Evolutionary conservation across 768 basidiomycete genomes (phyloP).

Genomic region (Tulasnella calospora): DNA sequence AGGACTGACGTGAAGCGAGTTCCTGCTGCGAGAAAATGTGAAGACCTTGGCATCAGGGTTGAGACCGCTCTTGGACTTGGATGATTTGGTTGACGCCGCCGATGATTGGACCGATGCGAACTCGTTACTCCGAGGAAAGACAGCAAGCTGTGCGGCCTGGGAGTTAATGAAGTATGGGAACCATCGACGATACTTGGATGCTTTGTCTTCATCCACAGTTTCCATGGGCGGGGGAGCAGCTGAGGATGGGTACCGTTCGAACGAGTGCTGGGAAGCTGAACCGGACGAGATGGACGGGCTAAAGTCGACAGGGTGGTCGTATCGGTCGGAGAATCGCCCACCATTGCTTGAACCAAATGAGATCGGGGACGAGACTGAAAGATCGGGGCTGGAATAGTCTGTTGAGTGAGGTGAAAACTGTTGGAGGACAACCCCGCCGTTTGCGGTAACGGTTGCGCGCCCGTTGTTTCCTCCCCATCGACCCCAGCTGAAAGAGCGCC

Average conservation of each 20-base stretch:
- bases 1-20: constrained; percentile 10
- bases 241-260: constrained; percentile 20
- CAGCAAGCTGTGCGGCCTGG: constrained; percentile 14
- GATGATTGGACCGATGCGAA: constrained; percentile 27
- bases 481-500: constrained; percentile 29
- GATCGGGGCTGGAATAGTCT: not conserved
- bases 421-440: not conserved
- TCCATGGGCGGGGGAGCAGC: constrained; percentile 19
- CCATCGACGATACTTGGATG: constrained; percentile 20
- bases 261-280: constrained; percentile 17
- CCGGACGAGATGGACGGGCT: not conserved
- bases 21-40: constrained; percentile 41
- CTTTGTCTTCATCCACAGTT: constrained; percentile 18
- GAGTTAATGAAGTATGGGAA: constrained; percentile 24
- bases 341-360: not conserved
- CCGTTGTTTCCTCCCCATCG: constrained; percentile 27
- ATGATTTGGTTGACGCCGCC: constrained; percentile 5
- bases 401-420: not conserved
- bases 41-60: constrained; percentile 87
- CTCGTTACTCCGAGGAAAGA: constrained; percentile 18
- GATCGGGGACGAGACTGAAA: not conserved
- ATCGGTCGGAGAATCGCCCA: not conserved
- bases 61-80: constrained; percentile 47
- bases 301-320: not conserved
- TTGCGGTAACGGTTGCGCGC: not conserved